A percentile compares a stretch with the other conserved stretches of the same genome.
Conservation (phyloP, 1,139 yeast genomes). For the Zygoascus sp. region DNA sequence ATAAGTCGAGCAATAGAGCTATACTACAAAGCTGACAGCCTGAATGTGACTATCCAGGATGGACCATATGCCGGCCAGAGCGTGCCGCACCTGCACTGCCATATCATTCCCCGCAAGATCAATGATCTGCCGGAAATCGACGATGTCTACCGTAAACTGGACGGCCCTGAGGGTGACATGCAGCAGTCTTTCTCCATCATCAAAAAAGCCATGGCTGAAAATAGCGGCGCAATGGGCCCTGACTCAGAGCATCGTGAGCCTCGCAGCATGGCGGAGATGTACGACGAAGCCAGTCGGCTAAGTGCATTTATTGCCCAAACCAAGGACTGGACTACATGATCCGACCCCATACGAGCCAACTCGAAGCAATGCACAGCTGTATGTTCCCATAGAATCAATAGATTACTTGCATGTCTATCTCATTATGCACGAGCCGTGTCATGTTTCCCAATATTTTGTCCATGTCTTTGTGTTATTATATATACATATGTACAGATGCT, state of each 20-base stretch:
- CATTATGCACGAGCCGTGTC: no score
- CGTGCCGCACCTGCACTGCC: slow-evolving; percentile 90
- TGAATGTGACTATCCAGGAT: slow-evolving; percentile 89
- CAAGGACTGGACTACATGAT: not conserved
- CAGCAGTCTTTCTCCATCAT: slow-evolving; percentile 35
- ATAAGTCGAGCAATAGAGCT: slow-evolving; percentile 61
- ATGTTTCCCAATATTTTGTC: no score
- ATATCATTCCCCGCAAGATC: slow-evolving; percentile 71
- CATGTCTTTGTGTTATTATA: no score
- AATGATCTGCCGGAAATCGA: slow-evolving; percentile 62
- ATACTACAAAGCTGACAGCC: slow-evolving; percentile 68
- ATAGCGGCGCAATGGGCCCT: slow-evolving; percentile 37
- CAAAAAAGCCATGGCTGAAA: slow-evolving; percentile 31
- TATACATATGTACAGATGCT: slow-evolving; percentile 8
- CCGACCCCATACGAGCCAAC: no score
- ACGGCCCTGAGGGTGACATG: slow-evolving; percentile 44
- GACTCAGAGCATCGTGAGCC: slow-evolving; percentile 32
- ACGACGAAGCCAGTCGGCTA: slow-evolving; percentile 54
- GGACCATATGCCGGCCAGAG: slow-evolving; percentile 96
- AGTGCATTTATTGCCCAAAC: slow-evolving; percentile 8
- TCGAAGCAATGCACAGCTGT: no score
- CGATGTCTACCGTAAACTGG: slow-evolving; percentile 59
- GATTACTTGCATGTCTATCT: no score
- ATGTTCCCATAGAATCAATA: no score
- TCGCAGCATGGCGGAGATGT: slow-evolving; percentile 60